Base-by-base conservation (phyloP, 208 protist species). In the Trypanosoma mega region DNA sequence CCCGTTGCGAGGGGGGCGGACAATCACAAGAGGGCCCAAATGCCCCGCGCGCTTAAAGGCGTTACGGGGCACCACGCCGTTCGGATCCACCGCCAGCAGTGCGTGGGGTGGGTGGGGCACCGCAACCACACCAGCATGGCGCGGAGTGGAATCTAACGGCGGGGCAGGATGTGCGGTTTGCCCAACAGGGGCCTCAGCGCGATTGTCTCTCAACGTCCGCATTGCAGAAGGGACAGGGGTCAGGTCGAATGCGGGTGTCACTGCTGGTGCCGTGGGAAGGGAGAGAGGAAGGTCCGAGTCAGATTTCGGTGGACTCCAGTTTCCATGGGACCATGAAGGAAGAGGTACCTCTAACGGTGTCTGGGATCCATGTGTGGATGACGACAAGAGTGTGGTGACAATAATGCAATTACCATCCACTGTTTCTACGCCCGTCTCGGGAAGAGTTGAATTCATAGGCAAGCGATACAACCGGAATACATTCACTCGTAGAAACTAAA, bases 341-440 rank as follows among this genome's bases (percentile, higher is more conserved):
- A 27, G 18, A 24, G 39, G 27, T 50, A 16, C 0, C 9, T 66
- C 5, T 29, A 30, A 12, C 23, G 23, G 49, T 5, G n/a, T 57
- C 46, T 4, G 34, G 3, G 9, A 2, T n/a, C 2, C 50, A 31
- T 34, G 11, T 27, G 9, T 12, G 26, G 37, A 57, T 24, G 49
- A 57, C 16, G 60, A 58, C 34, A 26, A 51, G 14, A 66, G 18
- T 33, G 39, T 66, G 1, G 60, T 66, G n/a, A 66, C 27, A 49
- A 66, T 66, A 20, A 66, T 49, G 47, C 60, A 66, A 43, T 66
- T 66, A 31, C 60, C 60, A 36, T 37, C 37, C 11, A 27, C 50
- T 27, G 37, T 66, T 26, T 51, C 50, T n/a, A 58, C 48, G 3
- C 50, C 3, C 36, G 29, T 39, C 48, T 66, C 14, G 1, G 9